phyloP scores from a whole-genome alignment of 1,284 basidiomycete genomes.

The Trametes polyzona region DNA sequence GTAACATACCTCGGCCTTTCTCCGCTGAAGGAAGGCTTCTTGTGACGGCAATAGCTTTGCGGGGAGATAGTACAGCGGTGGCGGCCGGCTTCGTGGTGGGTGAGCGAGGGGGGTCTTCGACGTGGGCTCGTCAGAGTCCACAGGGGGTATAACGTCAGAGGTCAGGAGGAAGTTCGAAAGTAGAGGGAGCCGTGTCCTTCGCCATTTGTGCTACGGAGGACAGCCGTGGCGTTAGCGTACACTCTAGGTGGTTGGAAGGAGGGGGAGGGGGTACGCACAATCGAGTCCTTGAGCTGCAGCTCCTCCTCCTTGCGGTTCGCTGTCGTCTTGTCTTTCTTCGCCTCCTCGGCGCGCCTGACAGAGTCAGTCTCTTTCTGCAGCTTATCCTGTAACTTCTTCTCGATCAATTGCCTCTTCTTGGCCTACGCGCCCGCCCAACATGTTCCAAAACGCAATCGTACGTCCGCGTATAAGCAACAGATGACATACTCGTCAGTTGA shows the following conservation, averaged over 20 bases:
- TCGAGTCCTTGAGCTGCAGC: constrained; percentile 74
- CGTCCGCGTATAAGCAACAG: not conserved
- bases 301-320: constrained; percentile 82
- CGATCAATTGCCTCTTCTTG: constrained; percentile 77
- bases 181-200: constrained; percentile 67
- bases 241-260: not conserved
- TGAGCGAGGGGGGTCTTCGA: constrained; percentile 49
- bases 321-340: constrained; percentile 74
- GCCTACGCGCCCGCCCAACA: constrained; percentile 52
- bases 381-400: constrained; percentile 80
- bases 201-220: constrained; percentile 63
- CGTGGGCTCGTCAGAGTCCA: constrained; percentile 26
- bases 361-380: constrained; percentile 80
- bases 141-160: constrained; percentile 63
- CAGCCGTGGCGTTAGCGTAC: not conserved
- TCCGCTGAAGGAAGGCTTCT: constrained; percentile 63
- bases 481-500: not conserved
- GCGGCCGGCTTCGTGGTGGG: constrained; percentile 67
- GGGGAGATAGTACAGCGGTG: constrained; percentile 78
- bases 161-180: constrained; percentile 78
- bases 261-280: constrained; percentile 50
- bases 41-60: constrained; percentile 69
- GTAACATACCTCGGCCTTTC: constrained; percentile 64
- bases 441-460: too few relatives aligned
- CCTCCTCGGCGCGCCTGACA: constrained; percentile 80